A percentile compares a stretch with the other conserved stretches of the same genome.
These are phyloP conservation scores for Lignosus rhinocerotis DNA, from an alignment of 1,284 basidiomycete genomes.

Conservation along the genomic window DNA sequence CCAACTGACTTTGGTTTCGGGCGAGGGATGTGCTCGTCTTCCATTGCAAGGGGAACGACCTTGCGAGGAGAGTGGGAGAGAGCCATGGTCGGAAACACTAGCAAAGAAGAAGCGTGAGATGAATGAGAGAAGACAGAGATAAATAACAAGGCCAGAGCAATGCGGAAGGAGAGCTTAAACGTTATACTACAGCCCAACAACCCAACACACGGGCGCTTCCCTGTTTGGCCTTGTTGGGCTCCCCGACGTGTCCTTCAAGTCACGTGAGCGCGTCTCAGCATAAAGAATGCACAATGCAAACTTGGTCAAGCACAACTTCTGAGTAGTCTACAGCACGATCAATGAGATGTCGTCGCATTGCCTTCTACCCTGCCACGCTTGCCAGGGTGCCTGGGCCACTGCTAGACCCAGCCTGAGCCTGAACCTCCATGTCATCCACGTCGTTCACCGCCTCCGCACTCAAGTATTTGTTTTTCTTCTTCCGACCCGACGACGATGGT, in stretches of 20 bases:
- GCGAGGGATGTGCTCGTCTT: constrained; percentile 52
- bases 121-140: constrained; percentile 6
- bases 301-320: background rate
- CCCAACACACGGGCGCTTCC: constrained; percentile 3
- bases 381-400: constrained; percentile 2
- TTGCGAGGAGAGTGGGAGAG: constrained; percentile 66
- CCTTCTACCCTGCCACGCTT: background rate
- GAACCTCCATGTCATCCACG: constrained; percentile 32
- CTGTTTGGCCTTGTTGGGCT: constrained; percentile 13
- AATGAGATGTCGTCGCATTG: background rate
- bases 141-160: constrained; percentile 1
- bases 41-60: constrained; percentile 64
- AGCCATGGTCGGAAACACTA: constrained; percentile 34
- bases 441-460: constrained; percentile 55
- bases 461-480: constrained; percentile 48
- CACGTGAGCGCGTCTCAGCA: constrained; percentile 11
- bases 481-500: constrained; percentile 33
- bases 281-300: background rate
- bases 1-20: constrained; percentile 27
- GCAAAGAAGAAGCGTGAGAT: constrained; percentile 4
- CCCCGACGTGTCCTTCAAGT: constrained; percentile 11
- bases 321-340: background rate
- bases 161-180: background rate
- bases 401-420: constrained; percentile 18
- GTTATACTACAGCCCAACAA: background rate